Evolutionary conservation across 2,329 filamentous ascomycete genomes (phyloP).

Genomic region (Neoascochyta sp.): DNA sequence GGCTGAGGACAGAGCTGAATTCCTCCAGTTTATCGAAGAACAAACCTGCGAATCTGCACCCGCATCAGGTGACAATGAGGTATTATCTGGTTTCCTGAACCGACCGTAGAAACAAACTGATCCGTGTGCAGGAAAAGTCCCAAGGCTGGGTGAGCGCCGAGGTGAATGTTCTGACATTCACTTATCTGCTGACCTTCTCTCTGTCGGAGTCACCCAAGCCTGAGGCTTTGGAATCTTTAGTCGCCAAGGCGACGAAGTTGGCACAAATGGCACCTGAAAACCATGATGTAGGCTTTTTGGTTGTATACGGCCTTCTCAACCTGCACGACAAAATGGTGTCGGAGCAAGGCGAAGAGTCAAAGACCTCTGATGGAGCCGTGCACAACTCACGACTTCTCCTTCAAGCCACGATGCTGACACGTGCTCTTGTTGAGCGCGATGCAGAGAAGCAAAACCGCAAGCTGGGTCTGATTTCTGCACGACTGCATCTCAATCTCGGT

Average conservation of each 20-base stretch:
- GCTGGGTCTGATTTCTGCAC: conserved; percentile 31
- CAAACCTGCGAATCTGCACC: conserved; percentile 1
- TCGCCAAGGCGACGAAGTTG: conserved; percentile 16
- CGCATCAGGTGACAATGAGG: neutral
- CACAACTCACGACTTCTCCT: conserved; percentile 18
- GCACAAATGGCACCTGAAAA: conserved; percentile 11
- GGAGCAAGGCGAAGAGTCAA: conserved; percentile 1
- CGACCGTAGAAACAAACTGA: conserved; percentile 2
- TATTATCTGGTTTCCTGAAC: no score
- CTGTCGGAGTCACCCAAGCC: conserved; percentile 1
- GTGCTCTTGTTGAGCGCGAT: conserved; percentile 21
- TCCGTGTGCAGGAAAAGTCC: conserved; percentile 1
- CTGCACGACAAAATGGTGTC: conserved; percentile 16
- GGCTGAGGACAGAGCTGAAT: conserved; percentile 9
- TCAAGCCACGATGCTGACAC: conserved; percentile 29
- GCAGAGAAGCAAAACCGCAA: conserved; percentile 24
- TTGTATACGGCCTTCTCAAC: conserved; percentile 19
- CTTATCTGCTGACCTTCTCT: conserved; percentile 25
- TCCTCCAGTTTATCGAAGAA: conserved; percentile 15
- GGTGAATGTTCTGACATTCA: conserved; percentile 23
- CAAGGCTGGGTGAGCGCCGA: conserved; percentile 17
- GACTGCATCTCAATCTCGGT: conserved; percentile 31
- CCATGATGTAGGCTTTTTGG: conserved; percentile 18
- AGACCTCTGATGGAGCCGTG: conserved; percentile 3
- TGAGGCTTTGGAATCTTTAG: conserved; percentile 12